Percentiles rank a stretch among this genome's conserved stretches.
Conservation (phyloP, 208 protist species). For the Trypanosoma brucei region DNA sequence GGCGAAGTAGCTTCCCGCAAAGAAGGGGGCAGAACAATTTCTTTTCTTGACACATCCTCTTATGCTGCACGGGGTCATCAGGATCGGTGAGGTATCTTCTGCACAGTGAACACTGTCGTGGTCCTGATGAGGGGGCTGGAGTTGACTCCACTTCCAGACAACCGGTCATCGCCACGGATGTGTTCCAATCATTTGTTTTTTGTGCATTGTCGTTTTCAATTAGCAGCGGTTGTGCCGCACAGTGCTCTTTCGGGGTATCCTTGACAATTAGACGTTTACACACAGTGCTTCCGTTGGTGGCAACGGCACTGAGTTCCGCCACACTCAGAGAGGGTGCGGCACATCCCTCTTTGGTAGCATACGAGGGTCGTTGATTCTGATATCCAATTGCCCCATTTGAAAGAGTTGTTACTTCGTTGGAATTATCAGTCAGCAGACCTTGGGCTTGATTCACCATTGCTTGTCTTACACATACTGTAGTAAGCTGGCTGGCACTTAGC, state of each 20-base stretch:
- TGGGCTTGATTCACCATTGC: background rate
- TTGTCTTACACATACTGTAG: background rate
- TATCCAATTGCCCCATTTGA: no score
- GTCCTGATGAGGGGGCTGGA: background rate
- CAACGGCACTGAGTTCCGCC: no score
- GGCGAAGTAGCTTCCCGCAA: conserved; percentile 27
- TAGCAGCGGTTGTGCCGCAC: no score
- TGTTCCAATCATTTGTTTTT: background rate
- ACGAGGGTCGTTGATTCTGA: no score
- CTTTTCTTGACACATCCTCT: conserved; percentile 15
- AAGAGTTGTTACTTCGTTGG: no score
- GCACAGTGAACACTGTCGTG: conserved; percentile 16
- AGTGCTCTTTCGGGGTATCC: no score
- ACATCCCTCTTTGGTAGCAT: no score
- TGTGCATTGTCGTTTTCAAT: background rate
- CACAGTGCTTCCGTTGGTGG: no score
- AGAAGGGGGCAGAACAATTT: conserved; percentile 30
- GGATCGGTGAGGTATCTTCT: conserved; percentile 4
- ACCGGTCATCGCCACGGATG: background rate
- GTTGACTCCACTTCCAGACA: background rate
- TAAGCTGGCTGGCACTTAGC: background rate
- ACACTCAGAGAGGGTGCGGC: no score
- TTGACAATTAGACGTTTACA: no score
- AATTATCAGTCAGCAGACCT: no score
- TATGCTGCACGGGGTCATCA: conserved; percentile 17